Base-by-base conservation (phyloP, 306 rosid species). In the Lathyrus tuberosus region DNA sequence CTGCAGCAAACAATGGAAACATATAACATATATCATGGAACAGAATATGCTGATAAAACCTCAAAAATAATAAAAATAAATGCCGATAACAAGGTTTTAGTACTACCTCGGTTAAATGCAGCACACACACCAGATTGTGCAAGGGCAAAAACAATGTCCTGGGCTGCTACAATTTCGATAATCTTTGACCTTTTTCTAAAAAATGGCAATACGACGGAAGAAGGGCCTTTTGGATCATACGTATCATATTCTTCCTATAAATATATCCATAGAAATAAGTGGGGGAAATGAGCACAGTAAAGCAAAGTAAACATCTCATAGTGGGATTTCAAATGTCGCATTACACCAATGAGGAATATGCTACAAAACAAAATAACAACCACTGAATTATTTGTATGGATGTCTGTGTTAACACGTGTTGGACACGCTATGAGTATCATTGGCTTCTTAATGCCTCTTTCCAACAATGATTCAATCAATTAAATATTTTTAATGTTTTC, bases 121-220 rank as follows among this genome's bases (percentile, higher is more conserved):
- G 87, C 85, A 77, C 87, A 84, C 68, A 80, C 85, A 42, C 87
- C 87, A 62, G 87, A 84, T 57, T 84, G 87, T 56, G 87, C 85
- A 42, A 84, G 87, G 38, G 87, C 87, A 67, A 84, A 84, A 59
- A 84, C 81, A 56, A 80, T 80, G 43, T 84, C 81, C 3, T 66
- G 81, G 40, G 87, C 85, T 12, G 87, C 87, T 26, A 84, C 87
- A 71, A 84, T 84, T 80, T 84, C 87, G 5, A 84, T 84, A 41
- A 80, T 84, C 76, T 80, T 84, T 67, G 87, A 84, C 83, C 87
- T 77, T 63, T 78, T 84, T 49, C 83, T 77, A 67, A 80, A 62
- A 71, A 80, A 80, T 5, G 87, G 81, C 16, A 80, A 72, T 41
- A 65, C 73, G 54, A 66, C 66, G 8, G 83, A 65, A 5, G 79